Conservation (phyloP, 495 filamentous ascomycete genomes). For the Talaromyces borbonicus region DNA sequence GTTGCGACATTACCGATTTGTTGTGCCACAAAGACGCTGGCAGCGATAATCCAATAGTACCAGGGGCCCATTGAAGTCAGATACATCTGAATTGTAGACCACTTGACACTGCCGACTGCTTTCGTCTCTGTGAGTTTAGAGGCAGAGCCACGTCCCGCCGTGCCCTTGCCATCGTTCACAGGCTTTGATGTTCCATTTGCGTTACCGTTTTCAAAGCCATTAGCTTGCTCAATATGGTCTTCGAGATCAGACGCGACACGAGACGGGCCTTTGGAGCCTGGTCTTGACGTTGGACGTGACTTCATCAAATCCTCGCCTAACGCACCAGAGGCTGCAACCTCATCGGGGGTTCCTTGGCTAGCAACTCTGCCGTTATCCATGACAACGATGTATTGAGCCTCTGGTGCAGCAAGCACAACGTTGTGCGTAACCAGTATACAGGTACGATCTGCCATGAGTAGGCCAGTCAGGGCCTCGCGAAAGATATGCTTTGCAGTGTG, state of each 20-base stretch:
- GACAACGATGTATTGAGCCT: slow-evolving; percentile 68
- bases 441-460: slow-evolving; percentile 78
- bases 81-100: slow-evolving; percentile 75
- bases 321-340: slow-evolving; percentile 72
- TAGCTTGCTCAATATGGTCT: slow-evolving; percentile 17
- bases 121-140: slow-evolving; percentile 60
- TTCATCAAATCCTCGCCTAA: slow-evolving; percentile 76
- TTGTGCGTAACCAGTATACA: slow-evolving; percentile 99
- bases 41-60: slow-evolving; percentile 82
- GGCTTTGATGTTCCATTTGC: slow-evolving; percentile 23
- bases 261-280: slow-evolving; percentile 58
- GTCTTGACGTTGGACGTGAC: slow-evolving; percentile 56
- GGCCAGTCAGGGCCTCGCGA: slow-evolving; percentile 79
- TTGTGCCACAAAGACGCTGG: slow-evolving; percentile 64
- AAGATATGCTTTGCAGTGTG: slow-evolving; percentile 99
- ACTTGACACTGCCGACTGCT: slow-evolving; percentile 74
- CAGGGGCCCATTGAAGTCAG: slow-evolving; percentile 81
- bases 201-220: slow-evolving; percentile 23
- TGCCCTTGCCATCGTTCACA: slow-evolving; percentile 18
- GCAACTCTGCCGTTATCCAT: slow-evolving; percentile 78
- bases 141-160: slow-evolving; percentile 40
- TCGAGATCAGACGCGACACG: slow-evolving; percentile 55
- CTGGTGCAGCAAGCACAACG: slow-evolving; percentile 69
- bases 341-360: slow-evolving; percentile 63
- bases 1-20: slow-evolving; percentile 77